A percentile compares a stretch with the other conserved stretches of the same genome.
Conservation (phyloP, 2,329 filamentous ascomycete genomes). For the Mycosphaerella sp. region DNA sequence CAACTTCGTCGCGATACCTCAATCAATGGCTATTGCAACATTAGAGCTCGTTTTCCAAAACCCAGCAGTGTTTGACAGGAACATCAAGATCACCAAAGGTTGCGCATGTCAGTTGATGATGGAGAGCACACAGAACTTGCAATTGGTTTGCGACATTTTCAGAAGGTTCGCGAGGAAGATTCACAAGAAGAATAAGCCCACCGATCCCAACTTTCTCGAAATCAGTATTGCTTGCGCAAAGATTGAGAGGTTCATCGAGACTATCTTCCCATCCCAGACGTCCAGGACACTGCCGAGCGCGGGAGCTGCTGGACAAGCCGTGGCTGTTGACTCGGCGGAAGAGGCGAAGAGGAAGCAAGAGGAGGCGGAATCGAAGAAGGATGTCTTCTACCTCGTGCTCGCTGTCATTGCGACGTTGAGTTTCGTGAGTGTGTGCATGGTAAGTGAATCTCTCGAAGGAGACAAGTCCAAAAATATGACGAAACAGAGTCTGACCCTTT, state of each 20-base stretch:
- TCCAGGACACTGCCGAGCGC: slow-evolving; percentile 46
- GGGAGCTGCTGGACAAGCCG: slow-evolving; percentile 33
- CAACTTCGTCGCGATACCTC: slow-evolving; percentile 97
- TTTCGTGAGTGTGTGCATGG: slow-evolving; percentile 71
- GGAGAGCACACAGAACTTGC: slow-evolving; percentile 85
- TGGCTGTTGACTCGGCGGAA: slow-evolving; percentile 46
- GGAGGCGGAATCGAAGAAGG: slow-evolving; percentile 47
- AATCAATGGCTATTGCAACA: slow-evolving; percentile 95
- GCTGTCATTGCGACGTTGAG: slow-evolving; percentile 63
- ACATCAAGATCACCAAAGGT: slow-evolving; percentile 96
- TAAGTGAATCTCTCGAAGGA: slow-evolving; percentile 42
- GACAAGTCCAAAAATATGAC: slow-evolving; percentile 3
- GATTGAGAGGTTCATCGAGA: slow-evolving; percentile 95
- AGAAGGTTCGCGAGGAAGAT: slow-evolving; percentile 70
- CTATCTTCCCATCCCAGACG: slow-evolving; percentile 79
- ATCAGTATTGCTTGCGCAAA: slow-evolving; percentile 89
- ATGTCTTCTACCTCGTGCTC: slow-evolving; percentile 56
- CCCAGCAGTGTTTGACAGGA: slow-evolving; percentile 72
- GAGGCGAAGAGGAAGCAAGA: slow-evolving; percentile 49
- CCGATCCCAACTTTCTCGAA: slow-evolving; percentile 83
- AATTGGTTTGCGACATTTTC: slow-evolving; percentile 75
- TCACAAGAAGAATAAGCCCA: slow-evolving; percentile 87
- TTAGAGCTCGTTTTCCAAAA: slow-evolving; percentile 90
- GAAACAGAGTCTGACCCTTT: neutral
- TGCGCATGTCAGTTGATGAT: slow-evolving; percentile 87